Conservation (phyloP, 257 asterid species). For the Scutellaria minor region DNA sequence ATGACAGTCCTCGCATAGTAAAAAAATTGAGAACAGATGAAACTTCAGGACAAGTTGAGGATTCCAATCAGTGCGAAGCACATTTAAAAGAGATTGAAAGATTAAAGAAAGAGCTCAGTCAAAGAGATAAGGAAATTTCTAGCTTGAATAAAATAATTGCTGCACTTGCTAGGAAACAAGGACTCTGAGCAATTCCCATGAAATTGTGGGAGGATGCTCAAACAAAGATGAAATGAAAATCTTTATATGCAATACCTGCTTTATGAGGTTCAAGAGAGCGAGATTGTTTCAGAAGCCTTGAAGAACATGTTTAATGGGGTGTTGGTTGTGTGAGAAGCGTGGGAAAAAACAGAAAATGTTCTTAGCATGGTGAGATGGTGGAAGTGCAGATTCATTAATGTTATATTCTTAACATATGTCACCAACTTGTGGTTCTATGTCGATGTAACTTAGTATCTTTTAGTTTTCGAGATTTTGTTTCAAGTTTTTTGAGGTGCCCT, state of each 20-base stretch:
- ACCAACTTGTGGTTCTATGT: too few species aligned
- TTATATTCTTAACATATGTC: too few species aligned
- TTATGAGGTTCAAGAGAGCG: background rate
- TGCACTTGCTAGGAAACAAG: constrained; percentile 83
- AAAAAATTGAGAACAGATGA: constrained; percentile 54
- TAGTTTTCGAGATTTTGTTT: too few species aligned
- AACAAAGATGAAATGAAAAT: constrained; percentile 19
- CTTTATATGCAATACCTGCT: background rate
- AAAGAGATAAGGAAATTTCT: constrained; percentile 71
- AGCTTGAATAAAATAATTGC: constrained; percentile 67
- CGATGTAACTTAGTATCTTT: too few species aligned
- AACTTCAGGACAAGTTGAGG: constrained; percentile 38
- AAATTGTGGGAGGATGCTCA: background rate
- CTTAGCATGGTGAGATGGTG: constrained; percentile 2
- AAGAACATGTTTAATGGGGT: too few species aligned
- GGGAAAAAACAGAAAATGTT: background rate
- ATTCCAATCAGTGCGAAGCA: constrained; percentile 41
- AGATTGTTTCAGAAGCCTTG: background rate
- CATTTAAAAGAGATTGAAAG: constrained; percentile 62
- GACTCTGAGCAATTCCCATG: constrained; percentile 48
- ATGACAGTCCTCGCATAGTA: constrained; percentile 26
- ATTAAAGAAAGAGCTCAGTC: constrained; percentile 58
- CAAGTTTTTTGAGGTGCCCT: too few species aligned
- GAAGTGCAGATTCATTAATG: too few species aligned
- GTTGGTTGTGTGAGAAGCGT: too few species aligned